A percentile compares a stretch with the other conserved stretches of the same genome.
These are phyloP conservation scores for Ricinus communis DNA, from an alignment of 345 rosid species.

Conservation along the genomic window DNA sequence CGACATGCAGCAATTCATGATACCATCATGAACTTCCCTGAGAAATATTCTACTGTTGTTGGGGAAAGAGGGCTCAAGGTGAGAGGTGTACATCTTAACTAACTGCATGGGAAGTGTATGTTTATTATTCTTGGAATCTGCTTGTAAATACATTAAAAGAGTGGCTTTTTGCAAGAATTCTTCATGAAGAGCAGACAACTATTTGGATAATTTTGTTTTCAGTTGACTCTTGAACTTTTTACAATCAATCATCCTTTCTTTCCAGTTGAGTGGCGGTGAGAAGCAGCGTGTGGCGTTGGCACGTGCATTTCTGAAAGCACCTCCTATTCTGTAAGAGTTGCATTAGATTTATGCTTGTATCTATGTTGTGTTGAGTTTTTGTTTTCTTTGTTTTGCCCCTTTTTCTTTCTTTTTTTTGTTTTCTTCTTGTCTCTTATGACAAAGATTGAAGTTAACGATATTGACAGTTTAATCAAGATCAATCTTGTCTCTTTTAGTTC, in stretches of 20 bases:
- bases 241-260: conserved; percentile 17
- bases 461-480: not conserved
- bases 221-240: conserved; percentile 7
- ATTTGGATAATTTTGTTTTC: not conserved
- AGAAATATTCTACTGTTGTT: conserved; percentile 83
- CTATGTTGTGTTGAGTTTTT: not conserved
- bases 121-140: not conserved
- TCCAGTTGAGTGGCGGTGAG: conserved; percentile 99
- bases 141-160: not conserved
- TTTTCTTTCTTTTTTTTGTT: too few relatives aligned
- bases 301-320: conserved; percentile 85
- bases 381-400: not conserved
- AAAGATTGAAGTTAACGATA: not conserved
- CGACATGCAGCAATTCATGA: conserved; percentile 93
- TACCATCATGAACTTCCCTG: conserved; percentile 86
- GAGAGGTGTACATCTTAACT: conserved; percentile 27
- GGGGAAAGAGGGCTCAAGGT: conserved; percentile 99
- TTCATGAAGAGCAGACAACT: not conserved
- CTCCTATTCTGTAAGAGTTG: conserved; percentile 74
- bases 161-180: not conserved
- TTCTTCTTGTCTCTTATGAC: too few relatives aligned
- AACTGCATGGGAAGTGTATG: not conserved
- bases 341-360: not conserved
- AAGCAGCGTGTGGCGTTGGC: conserved; percentile 99
- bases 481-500: not conserved